phyloP scores from a whole-genome alignment of 495 filamentous ascomycete species.

The Articulospora tetracladia region DNA sequence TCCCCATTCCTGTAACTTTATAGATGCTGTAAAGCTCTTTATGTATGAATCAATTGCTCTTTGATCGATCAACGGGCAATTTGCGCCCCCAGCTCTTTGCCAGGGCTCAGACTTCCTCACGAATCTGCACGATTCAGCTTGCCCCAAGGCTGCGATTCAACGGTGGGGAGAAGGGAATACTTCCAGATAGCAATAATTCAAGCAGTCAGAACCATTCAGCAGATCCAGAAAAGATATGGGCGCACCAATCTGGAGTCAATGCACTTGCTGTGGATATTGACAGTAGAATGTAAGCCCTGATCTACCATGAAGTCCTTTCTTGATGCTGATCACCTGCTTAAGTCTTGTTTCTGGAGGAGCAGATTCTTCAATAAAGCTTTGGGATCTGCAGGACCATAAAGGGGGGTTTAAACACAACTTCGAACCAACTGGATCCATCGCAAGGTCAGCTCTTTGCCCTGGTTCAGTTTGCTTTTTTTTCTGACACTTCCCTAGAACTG shows the following conservation, averaged over 20 bases:
- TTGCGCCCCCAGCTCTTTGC: constrained; percentile 58
- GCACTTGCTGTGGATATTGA: constrained; percentile 76
- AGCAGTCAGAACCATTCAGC: constrained; percentile 1
- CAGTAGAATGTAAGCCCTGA: constrained; percentile 59
- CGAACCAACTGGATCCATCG: constrained; percentile 38
- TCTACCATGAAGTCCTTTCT: background rate
- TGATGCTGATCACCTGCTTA: background rate
- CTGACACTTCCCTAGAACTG: constrained; percentile 16
- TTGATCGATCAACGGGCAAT: constrained; percentile 66
- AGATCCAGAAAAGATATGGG: constrained; percentile 34
- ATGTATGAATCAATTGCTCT: constrained; percentile 80
- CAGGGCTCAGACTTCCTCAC: constrained; percentile 54
- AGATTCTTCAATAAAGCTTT: constrained; percentile 73
- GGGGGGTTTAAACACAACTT: constrained; percentile 32
- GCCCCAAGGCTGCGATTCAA: constrained; percentile 64
- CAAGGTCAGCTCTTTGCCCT: constrained; percentile 19
- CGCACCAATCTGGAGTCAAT: constrained; percentile 74
- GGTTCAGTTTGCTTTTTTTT: background rate
- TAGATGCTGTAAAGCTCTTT: constrained; percentile 5
- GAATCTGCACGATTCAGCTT: constrained; percentile 57
- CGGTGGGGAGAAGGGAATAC: constrained; percentile 43
- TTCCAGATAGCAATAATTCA: constrained; percentile 14
- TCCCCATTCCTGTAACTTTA: no score
- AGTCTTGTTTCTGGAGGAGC: constrained; percentile 81
- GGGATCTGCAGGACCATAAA: constrained; percentile 65